Percentiles rank a stretch among this genome's conserved stretches.
These are phyloP conservation scores for Haberlea rhodopensis DNA, from an alignment of 257 asterid species.

Conservation along the genomic window DNA sequence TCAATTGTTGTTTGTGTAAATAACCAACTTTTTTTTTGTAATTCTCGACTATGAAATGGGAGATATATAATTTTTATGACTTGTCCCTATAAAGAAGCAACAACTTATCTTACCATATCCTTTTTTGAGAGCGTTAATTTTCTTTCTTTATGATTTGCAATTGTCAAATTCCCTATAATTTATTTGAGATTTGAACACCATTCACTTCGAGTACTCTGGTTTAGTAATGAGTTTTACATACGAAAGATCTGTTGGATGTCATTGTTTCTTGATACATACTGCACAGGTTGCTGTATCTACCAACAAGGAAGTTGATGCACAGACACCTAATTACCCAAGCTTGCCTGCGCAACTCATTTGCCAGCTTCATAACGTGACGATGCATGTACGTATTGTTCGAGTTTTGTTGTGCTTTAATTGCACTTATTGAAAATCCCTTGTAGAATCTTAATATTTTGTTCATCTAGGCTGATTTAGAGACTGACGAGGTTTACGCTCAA, in stretches of 20 bases:
- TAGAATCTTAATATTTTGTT: conserved; percentile 25
- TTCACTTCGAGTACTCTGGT: background rate
- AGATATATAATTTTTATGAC: background rate
- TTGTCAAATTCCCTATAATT: background rate
- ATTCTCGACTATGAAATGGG: background rate
- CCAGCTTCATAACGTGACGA: conserved; percentile 68
- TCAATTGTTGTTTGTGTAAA: background rate
- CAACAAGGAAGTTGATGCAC: conserved; percentile 66
- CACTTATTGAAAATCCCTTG: background rate
- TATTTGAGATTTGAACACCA: background rate
- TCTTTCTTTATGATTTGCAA: conserved; percentile 8
- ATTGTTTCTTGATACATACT: conserved; percentile 12
- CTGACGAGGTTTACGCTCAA: conserved; percentile 79
- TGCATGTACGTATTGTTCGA: conserved; percentile 47
- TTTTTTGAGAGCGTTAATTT: background rate
- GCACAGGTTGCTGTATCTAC: conserved; percentile 70
- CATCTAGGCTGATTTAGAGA: conserved; percentile 69
- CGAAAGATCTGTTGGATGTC: conserved; percentile 1
- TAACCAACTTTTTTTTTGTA: background rate
- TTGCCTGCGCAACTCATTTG: conserved; percentile 70
- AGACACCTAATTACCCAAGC: conserved; percentile 62
- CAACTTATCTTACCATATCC: background rate
- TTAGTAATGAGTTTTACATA: background rate
- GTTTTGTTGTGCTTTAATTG: conserved; percentile 13
- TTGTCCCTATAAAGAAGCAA: background rate